Conservation (phyloP, 768 basidiomycete species). For the Hortiboletus campestris region DNA sequence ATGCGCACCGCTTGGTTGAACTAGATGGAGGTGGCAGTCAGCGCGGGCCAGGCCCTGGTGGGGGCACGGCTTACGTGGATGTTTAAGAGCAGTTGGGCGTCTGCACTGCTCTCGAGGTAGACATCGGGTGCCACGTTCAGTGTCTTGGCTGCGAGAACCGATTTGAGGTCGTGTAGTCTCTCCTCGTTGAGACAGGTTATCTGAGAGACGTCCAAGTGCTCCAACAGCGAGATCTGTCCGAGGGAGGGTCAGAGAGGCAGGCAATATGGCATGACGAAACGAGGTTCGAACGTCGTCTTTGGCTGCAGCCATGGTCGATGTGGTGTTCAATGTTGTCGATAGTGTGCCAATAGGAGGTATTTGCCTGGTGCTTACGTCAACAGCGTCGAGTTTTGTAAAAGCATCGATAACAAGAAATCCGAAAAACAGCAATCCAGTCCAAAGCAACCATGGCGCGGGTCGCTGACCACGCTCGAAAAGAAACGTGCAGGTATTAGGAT, state of each 20-base stretch:
- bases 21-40: conserved; percentile 31
- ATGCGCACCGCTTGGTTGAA: conserved; percentile 70
- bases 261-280: background rate
- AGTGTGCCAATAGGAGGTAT: conserved; percentile 17
- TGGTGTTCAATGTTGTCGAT: background rate
- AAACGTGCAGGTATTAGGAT: conserved; percentile 16
- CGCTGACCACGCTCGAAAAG: conserved; percentile 1
- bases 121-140: conserved; percentile 41
- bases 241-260: conserved; percentile 4
- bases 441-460: conserved; percentile 9
- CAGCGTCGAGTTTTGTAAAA: background rate
- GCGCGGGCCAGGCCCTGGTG: no score
- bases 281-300: conserved; percentile 31
- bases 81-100: conserved; percentile 69
- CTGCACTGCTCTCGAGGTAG: conserved; percentile 66
- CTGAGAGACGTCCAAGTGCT: conserved; percentile 57
- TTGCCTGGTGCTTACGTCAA: background rate
- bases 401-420: conserved; percentile 18
- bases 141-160: conserved; percentile 44
- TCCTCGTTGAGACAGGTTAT: conserved; percentile 72
- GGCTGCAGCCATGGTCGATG: conserved; percentile 20
- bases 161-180: conserved; percentile 46
- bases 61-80: conserved; percentile 49
- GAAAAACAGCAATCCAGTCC: background rate
- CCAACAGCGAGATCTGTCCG: conserved; percentile 50